Percentiles rank a stretch among this genome's conserved stretches.
Evolutionary conservation across 306 rosid species (phyloP).

Genomic region (Quercus rubra): DNA sequence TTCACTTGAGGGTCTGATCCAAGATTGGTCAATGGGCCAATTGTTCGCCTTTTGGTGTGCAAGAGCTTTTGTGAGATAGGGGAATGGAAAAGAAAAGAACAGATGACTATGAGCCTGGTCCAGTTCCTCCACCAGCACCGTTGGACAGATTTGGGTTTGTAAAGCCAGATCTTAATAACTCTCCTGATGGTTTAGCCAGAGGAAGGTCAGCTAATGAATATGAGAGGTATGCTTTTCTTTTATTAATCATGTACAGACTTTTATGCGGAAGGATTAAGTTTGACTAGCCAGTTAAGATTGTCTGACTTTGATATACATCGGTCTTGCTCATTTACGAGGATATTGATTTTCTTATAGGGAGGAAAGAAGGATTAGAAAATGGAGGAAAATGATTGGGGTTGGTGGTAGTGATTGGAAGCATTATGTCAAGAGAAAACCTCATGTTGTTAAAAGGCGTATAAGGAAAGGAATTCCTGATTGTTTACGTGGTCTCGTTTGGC

Average conservation of each 20-base stretch:
- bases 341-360: slow-evolving; percentile 45
- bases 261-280: background rate
- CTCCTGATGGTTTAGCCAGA: slow-evolving; percentile 54
- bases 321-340: background rate
- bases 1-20: background rate
- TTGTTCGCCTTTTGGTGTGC: slow-evolving; percentile 20
- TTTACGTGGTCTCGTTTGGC: slow-evolving; percentile 98
- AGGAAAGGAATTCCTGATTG: slow-evolving; percentile 99
- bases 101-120: slow-evolving; percentile 69
- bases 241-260: background rate
- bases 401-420: slow-evolving; percentile 99
- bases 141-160: slow-evolving; percentile 91
- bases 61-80: slow-evolving; percentile 24
- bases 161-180: slow-evolving; percentile 55
- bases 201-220: slow-evolving; percentile 49
- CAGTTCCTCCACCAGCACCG: slow-evolving; percentile 60
- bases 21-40: slow-evolving; percentile 1
- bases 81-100: slow-evolving; percentile 74
- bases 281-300: background rate
- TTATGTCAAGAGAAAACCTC: slow-evolving; percentile 79
- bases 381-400: slow-evolving; percentile 99
- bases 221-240: slow-evolving; percentile 52
- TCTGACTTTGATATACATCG: background rate
- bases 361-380: slow-evolving; percentile 83
- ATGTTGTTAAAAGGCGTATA: slow-evolving; percentile 91